A percentile compares a stretch with the other conserved stretches of the same genome.
Conservation (phyloP, 179 eudicot genomes). For the Spinacia oleracea region DNA sequence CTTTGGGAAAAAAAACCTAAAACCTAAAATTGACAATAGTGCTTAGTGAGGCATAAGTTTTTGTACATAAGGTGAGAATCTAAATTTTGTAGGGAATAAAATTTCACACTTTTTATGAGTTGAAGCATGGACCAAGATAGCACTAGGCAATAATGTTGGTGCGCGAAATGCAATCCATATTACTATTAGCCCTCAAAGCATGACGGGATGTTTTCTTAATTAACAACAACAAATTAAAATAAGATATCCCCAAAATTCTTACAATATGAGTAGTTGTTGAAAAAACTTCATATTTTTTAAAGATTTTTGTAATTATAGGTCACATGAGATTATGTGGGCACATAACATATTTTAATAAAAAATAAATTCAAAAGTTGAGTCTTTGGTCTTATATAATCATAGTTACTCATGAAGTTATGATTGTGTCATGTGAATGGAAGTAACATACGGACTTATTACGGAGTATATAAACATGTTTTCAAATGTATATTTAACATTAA, state of each 20-base stretch:
- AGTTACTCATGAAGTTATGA: neutral
- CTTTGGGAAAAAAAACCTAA: no score
- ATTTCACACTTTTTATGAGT: neutral
- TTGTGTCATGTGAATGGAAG: neutral
- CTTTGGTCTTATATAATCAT: neutral
- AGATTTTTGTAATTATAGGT: neutral
- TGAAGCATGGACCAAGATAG: neutral
- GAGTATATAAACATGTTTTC: neutral
- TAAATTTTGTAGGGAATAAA: neutral
- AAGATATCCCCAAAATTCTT: neutral
- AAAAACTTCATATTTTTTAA: neutral
- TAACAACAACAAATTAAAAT: conserved; percentile 2
- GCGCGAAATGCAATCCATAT: conserved; percentile 13
- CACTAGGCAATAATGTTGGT: conserved; percentile 9
- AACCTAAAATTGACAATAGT: no score
- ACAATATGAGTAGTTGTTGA: conserved; percentile 11
- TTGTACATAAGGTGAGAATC: neutral
- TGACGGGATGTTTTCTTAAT: conserved; percentile 13
- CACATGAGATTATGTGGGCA: neutral
- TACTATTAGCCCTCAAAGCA: conserved; percentile 1
- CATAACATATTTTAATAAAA: neutral
- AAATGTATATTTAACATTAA: neutral
- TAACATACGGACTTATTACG: no score
- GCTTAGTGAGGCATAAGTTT: no score
- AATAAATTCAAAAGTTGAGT: neutral